Conservation (phyloP, 192 early-diverging fungal genomes). For the Entomortierella lignicola region DNA sequence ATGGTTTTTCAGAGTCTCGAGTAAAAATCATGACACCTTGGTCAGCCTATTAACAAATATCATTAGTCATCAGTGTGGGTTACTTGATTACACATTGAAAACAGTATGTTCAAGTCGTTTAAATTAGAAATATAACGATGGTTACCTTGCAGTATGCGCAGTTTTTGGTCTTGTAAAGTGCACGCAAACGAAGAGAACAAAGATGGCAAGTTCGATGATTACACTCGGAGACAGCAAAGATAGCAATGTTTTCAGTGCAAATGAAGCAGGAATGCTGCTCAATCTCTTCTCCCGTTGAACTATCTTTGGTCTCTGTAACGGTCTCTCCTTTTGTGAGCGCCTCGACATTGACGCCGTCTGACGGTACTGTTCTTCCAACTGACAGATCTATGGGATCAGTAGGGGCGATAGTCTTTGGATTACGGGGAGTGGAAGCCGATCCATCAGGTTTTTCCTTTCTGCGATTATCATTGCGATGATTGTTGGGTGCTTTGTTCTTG, state of each 20-base stretch:
- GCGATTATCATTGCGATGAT: constrained; percentile 24
- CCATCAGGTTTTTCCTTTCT: constrained; percentile 15
- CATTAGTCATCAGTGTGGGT: no score
- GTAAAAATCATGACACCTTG: constrained; percentile 85
- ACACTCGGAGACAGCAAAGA: constrained; percentile 88
- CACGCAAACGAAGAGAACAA: constrained; percentile 90
- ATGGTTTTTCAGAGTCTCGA: constrained; percentile 65
- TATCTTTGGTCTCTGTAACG: constrained; percentile 12
- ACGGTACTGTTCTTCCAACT: background rate
- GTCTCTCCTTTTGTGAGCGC: no score
- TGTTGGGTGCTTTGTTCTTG: constrained; percentile 15
- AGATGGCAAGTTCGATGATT: constrained; percentile 95
- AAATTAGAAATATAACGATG: no score
- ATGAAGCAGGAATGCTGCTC: constrained; percentile 82
- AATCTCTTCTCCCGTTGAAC: no score
- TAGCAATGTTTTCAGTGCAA: constrained; percentile 85
- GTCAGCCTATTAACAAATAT: constrained; percentile 70
- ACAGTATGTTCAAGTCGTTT: no score
- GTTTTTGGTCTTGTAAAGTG: constrained; percentile 85
- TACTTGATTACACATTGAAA: no score
- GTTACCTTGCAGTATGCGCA: constrained; percentile 93
- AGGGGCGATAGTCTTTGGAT: constrained; percentile 35
- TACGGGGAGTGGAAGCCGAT: constrained; percentile 8
- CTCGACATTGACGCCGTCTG: background rate
- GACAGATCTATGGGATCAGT: constrained; percentile 47